These are phyloP conservation scores for Calocybe cyanea DNA, from an alignment of 768 basidiomycete species.

Conservation along the genomic window DNA sequence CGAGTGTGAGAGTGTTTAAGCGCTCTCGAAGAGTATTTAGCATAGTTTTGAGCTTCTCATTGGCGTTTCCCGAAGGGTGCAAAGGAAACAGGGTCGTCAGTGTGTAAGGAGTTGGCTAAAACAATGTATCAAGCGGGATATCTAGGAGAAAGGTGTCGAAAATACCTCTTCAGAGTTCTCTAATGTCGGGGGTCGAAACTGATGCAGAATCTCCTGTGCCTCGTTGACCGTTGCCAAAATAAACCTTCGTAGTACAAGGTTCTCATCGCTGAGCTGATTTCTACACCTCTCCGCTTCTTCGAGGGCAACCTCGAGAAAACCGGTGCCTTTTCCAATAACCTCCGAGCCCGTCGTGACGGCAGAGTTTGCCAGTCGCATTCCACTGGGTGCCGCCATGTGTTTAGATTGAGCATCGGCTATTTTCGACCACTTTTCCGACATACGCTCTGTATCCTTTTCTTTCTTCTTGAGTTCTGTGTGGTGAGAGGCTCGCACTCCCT, in stretches of 20 bases:
- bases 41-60: slow-evolving; percentile 42
- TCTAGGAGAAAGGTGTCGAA: slow-evolving; percentile 8
- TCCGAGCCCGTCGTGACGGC: slow-evolving; percentile 42
- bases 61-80: slow-evolving; percentile 43
- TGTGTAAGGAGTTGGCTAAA: slow-evolving; percentile 43
- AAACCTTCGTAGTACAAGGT: slow-evolving; percentile 53
- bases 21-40: slow-evolving; percentile 38
- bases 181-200: slow-evolving; percentile 34
- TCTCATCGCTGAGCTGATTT: slow-evolving; percentile 60
- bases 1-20: slow-evolving; percentile 26
- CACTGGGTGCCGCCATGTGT: slow-evolving; percentile 43
- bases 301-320: slow-evolving; percentile 61
- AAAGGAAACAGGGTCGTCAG: slow-evolving; percentile 51
- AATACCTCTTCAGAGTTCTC: slow-evolving; percentile 48
- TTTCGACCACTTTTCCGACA: slow-evolving; percentile 72
- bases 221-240: slow-evolving; percentile 64
- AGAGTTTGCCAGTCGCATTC: slow-evolving; percentile 53
- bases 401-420: slow-evolving; percentile 66
- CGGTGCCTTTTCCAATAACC: slow-evolving; percentile 45
- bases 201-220: slow-evolving; percentile 51
- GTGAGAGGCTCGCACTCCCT: slow-evolving; percentile 65
- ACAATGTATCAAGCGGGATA: slow-evolving; percentile 3
- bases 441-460: slow-evolving; percentile 75
- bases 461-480: slow-evolving; percentile 73
- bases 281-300: slow-evolving; percentile 72